These are phyloP conservation scores for Flueggea neowawraea DNA, from an alignment of 441 rosid genomes.

Conservation along the genomic window DNA sequence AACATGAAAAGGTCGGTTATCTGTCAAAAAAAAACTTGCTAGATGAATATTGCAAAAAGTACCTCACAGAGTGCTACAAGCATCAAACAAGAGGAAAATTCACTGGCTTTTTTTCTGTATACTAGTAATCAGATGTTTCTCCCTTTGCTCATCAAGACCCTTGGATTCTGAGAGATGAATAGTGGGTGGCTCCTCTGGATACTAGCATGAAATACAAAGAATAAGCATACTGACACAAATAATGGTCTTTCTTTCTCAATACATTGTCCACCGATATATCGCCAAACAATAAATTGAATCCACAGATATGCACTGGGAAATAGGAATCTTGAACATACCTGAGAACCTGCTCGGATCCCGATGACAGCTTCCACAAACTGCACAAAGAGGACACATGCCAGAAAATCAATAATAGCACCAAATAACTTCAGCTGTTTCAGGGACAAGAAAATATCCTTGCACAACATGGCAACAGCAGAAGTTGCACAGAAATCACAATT, in stretches of 20 bases:
- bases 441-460: too few relatives aligned
- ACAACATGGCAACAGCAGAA: too few relatives aligned
- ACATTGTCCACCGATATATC: too few relatives aligned
- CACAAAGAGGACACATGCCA: constrained; percentile 3
- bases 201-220: constrained; percentile 33
- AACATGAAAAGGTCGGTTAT: neutral
- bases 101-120: constrained; percentile 56
- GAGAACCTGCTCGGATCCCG: constrained; percentile 45
- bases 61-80: constrained; percentile 91
- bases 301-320: neutral
- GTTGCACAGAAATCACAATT: too few relatives aligned
- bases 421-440: too few relatives aligned
- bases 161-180: constrained; percentile 63
- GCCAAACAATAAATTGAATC: too few relatives aligned
- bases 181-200: constrained; percentile 66
- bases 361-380: constrained; percentile 90
- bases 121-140: constrained; percentile 46
- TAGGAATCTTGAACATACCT: constrained; percentile 34
- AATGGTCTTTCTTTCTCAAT: too few relatives aligned
- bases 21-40: constrained; percentile 2
- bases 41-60: constrained; percentile 13
- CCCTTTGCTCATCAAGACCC: constrained; percentile 81
- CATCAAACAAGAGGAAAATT: constrained; percentile 67
- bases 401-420: too few relatives aligned
- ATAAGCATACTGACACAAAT: neutral